Evolutionary conservation across 1,139 yeast genomes (phyloP), one percentile per base, ranked within the genome.

Genomic region (Taphrina pruni): DNA sequence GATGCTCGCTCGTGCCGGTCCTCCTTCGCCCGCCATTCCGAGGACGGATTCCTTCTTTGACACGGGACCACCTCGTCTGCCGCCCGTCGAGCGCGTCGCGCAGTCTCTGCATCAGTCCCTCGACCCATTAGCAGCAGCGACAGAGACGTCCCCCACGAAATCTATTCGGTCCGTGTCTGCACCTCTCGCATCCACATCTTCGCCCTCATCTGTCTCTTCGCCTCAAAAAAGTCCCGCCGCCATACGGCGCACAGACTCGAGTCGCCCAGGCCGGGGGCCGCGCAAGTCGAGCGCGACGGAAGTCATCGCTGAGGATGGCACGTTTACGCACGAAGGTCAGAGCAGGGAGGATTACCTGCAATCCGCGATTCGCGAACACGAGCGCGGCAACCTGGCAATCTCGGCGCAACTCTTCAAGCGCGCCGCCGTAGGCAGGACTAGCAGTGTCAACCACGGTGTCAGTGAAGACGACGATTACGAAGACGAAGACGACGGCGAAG

Each of bases 321-420:
- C 20, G 17, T 43, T 45, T 17, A 32, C 38, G 35, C 50, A 36
- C 56, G 65, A 60, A 43, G 61, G 61, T 7, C 36, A 45, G 26
- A 32, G 55, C 9, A 54, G 36, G 26, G 67, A 64, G 38, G 67
- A 64, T 38, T 46, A 35, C 41, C 46, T 64, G 17, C 67, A 64
- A 20, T 46, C 41, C 62, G 91, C 92, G 0, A 79, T 83, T 39
- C 82, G 84, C 50, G 79, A 87, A 57, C 81, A 90, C 69, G 82
- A 83, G 56, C 77, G 82, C 61, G 91, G 90, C 0, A 85, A 87
- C 70, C 84, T 86, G 65, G 82, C 87, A 56, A 93, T 88, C 73
- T 88, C 91, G 5, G 84, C 92, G 1, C 86, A 87, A 73, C 90
- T 87, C 73, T 79, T 89, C 71, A 88, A 86, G 73, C 80, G 84